phyloP scores from a whole-genome alignment of 768 basidiomycete genomes.

The Lyophyllum decastes region DNA sequence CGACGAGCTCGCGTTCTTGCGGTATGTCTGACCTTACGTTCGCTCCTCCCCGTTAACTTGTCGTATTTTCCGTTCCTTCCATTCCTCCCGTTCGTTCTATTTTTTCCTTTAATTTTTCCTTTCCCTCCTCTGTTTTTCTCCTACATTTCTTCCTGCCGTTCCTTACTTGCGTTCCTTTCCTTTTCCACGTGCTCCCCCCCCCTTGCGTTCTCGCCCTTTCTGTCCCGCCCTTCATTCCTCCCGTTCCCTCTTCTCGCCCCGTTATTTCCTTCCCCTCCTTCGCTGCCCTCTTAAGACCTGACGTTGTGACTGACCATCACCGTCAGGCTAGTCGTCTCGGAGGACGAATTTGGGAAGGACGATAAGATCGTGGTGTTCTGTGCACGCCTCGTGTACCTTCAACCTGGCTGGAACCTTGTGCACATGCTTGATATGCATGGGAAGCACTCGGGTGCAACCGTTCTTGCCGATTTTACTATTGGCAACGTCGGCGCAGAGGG shows the following conservation, averaged over 20 bases:
- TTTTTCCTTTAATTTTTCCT: background rate
- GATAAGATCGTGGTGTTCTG: constrained; percentile 53
- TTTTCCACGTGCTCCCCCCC: no score
- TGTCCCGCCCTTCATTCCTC: no score
- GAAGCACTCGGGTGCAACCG: constrained; percentile 44
- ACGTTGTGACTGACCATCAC: background rate
- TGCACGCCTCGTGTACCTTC: constrained; percentile 46
- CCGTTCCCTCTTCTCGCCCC: background rate
- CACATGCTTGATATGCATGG: constrained; percentile 53
- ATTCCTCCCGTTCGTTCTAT: background rate
- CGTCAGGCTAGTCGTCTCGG: constrained; percentile 34
- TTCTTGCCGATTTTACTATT: constrained; percentile 33
- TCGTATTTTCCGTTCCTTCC: background rate
- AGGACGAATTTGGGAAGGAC: constrained; percentile 45
- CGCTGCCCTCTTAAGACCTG: background rate
- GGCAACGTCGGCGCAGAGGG: constrained; percentile 17
- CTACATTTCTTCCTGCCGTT: background rate
- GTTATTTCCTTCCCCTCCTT: background rate
- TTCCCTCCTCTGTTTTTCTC: background rate
- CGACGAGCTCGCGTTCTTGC: constrained; percentile 55
- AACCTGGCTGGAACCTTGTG: constrained; percentile 49
- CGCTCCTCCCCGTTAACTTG: background rate
- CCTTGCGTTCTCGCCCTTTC: no score
- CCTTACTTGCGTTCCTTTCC: background rate
- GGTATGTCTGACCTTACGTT: constrained; percentile 32